These are phyloP conservation scores for Nakaseomyces nivariensis DNA, from an alignment of 1,139 yeast genomes.

Conservation along the genomic window DNA sequence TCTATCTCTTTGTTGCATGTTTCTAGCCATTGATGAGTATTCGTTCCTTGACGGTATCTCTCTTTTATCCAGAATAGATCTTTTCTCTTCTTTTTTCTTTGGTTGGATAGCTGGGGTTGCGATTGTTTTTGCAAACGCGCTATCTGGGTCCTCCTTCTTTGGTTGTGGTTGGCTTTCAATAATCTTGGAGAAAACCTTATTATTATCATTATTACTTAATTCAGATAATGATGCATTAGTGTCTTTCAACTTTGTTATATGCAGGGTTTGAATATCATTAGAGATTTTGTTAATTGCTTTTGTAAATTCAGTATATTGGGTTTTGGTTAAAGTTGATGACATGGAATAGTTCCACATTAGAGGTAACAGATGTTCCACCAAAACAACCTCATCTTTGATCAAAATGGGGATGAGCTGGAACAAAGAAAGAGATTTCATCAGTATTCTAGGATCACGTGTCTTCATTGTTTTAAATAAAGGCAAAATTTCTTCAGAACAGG, in stretches of 20 bases:
- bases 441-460: conserved; percentile 64
- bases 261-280: conserved; percentile 31
- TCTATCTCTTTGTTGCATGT: conserved; percentile 6
- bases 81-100: conserved; percentile 9
- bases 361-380: conserved; percentile 42
- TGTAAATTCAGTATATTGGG: conserved; percentile 34
- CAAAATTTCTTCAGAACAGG: conserved; percentile 64
- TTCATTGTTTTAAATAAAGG: conserved; percentile 69
- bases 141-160: conserved; percentile 16
- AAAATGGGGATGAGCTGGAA: conserved; percentile 38
- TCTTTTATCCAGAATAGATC: background rate
- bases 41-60: background rate
- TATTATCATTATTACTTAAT: conserved; percentile 8
- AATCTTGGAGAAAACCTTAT: conserved; percentile 18
- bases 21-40: background rate
- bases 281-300: conserved; percentile 32
- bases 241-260: conserved; percentile 23
- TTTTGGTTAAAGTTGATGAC: conserved; percentile 35
- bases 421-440: conserved; percentile 45
- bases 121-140: conserved; percentile 15
- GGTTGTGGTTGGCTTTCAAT: conserved; percentile 15
- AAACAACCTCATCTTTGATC: conserved; percentile 30
- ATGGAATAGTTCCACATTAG: conserved; percentile 40
- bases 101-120: conserved; percentile 22
- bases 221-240: conserved; percentile 12